phyloP scores from a whole-genome alignment of 2,329 filamentous ascomycete species.

The Botrytis byssoidea region DNA sequence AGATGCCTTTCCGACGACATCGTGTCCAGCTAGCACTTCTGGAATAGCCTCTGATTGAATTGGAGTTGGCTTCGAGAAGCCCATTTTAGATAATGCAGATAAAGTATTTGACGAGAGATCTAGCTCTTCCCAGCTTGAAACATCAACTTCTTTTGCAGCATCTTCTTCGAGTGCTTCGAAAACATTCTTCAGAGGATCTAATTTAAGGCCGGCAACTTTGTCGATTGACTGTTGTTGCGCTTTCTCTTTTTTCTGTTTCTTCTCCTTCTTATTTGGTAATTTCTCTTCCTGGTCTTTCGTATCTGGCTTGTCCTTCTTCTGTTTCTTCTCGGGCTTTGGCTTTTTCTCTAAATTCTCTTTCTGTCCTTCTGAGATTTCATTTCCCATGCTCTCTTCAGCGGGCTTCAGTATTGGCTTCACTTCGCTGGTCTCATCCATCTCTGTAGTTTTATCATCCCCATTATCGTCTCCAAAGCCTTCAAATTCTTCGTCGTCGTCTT shows the following conservation, averaged over 20 bases:
- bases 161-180: conserved; percentile 50
- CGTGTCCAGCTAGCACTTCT: conserved; percentile 75
- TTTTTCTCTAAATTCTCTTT: conserved; percentile 19
- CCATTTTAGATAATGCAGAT: conserved; percentile 72
- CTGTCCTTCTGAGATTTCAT: conserved; percentile 1
- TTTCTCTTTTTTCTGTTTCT: conserved; percentile 33
- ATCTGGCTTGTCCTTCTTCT: conserved; percentile 18
- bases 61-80: conserved; percentile 75
- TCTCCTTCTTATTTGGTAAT: conserved; percentile 31
- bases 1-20: conserved; percentile 93
- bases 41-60: conserved; percentile 84
- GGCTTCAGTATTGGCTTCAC: conserved; percentile 30
- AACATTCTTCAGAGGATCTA: conserved; percentile 32
- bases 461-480: conserved; percentile 45
- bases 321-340: conserved; percentile 25
- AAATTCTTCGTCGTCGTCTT: conserved; percentile 58
- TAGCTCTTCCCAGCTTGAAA: conserved; percentile 76
- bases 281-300: conserved; percentile 30
- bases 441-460: conserved; percentile 39
- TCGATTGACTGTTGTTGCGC: conserved; percentile 34
- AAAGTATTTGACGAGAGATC: conserved; percentile 71
- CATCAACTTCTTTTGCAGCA: conserved; percentile 62
- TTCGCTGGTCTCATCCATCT: conserved; percentile 36
- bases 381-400: conserved; percentile 16
- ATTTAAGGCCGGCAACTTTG: conserved; percentile 29